These are phyloP conservation scores for Scedosporium minutisporum DNA, from an alignment of 2,329 filamentous ascomycete species.

Conservation along the genomic window DNA sequence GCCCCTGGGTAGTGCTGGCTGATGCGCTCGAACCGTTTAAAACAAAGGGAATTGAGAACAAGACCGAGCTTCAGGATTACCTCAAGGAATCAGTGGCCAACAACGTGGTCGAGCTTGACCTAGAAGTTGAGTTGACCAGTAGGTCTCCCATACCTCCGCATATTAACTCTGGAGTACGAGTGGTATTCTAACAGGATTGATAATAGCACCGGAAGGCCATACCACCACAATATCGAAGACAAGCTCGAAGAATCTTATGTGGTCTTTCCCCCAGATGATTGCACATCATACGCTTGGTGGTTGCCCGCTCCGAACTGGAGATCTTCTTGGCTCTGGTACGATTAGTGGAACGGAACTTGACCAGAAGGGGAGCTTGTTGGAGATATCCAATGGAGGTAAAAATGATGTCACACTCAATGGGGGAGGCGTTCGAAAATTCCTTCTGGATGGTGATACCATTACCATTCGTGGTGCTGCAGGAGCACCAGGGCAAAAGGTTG, in stretches of 20 bases:
- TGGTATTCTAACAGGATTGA: neutral
- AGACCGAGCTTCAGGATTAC: constrained; percentile 13
- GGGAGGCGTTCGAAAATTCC: constrained; percentile 30
- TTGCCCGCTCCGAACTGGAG: constrained; percentile 59
- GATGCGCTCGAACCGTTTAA: constrained; percentile 33
- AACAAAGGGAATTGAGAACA: constrained; percentile 9
- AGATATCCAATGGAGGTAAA: constrained; percentile 34
- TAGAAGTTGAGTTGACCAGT: constrained; percentile 11
- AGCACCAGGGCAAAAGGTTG: constrained; percentile 23
- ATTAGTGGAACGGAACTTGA: constrained; percentile 27
- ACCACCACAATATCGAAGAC: constrained; percentile 9
- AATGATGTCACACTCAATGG: constrained; percentile 28
- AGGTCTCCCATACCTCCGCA: constrained; percentile 2
- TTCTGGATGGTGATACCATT: constrained; percentile 36
- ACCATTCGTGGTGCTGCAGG: constrained; percentile 28
- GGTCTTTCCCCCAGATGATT: constrained; percentile 70
- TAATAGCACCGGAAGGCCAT: constrained; percentile 7
- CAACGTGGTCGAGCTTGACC: constrained; percentile 10
- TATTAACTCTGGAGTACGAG: neutral
- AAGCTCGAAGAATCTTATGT: constrained; percentile 40
- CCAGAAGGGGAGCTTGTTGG: constrained; percentile 33
- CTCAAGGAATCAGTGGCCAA: constrained; percentile 7
- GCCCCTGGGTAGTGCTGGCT: constrained; percentile 46
- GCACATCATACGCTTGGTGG: constrained; percentile 65
- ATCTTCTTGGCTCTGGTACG: constrained; percentile 52